phyloP scores from a whole-genome alignment of 1,139 yeast genomes.

The Candida pseudoviswanathii region DNA sequence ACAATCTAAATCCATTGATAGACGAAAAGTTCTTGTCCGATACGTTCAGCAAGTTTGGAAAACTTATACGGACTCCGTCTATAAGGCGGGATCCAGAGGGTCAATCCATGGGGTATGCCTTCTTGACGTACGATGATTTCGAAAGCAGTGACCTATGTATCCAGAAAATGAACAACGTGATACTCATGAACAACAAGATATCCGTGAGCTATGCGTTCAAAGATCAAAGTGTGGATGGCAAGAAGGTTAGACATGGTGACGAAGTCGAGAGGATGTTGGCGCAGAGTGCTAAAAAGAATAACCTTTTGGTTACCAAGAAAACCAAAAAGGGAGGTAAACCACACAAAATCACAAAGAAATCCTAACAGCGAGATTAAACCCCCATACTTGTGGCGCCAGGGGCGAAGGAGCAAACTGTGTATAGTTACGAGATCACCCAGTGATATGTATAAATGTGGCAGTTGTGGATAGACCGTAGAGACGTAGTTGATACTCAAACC shows the following conservation, averaged over 20 bases:
- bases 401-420: not conserved
- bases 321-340: constrained; percentile 5
- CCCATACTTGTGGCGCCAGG: not conserved
- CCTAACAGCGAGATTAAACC: not conserved
- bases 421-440: no score
- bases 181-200: constrained; percentile 67
- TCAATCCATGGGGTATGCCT: constrained; percentile 64
- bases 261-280: constrained; percentile 74
- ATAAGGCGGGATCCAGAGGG: constrained; percentile 57
- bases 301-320: constrained; percentile 15
- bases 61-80: constrained; percentile 52
- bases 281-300: constrained; percentile 56
- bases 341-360: constrained; percentile 1
- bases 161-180: constrained; percentile 65
- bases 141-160: constrained; percentile 75
- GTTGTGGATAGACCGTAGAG: not conserved
- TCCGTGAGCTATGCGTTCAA: constrained; percentile 73
- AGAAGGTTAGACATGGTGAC: constrained; percentile 72
- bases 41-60: constrained; percentile 75
- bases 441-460: not conserved
- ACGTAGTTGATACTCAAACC: not conserved
- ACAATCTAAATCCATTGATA: constrained; percentile 68
- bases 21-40: constrained; percentile 60
- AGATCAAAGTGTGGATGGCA: constrained; percentile 41
- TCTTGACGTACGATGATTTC: constrained; percentile 60